Percentiles rank a stretch among this genome's conserved stretches.
Conservation (phyloP, 2,329 filamentous ascomycete genomes). For the Paecilomyces niveus region DNA sequence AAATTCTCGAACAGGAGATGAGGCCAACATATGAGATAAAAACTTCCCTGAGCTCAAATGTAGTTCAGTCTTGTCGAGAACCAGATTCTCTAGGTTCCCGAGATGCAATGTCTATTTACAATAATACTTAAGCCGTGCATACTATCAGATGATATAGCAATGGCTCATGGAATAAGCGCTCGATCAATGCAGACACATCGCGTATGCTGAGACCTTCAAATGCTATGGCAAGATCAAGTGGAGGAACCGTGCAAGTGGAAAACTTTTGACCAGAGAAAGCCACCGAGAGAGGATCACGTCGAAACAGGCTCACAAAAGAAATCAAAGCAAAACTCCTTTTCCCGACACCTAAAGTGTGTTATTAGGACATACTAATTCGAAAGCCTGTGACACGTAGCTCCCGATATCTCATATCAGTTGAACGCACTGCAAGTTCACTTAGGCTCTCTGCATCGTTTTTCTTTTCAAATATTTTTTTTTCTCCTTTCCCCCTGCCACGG, state of each 20-base stretch:
- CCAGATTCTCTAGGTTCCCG: not conserved
- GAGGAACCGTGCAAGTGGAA: not conserved
- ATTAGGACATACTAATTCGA: not conserved
- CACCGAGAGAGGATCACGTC: not conserved
- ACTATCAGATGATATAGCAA: not conserved
- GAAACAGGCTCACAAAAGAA: not conserved
- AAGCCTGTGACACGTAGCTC: not conserved
- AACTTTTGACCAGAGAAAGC: not conserved
- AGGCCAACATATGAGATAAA: no score
- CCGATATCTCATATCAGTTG: not conserved
- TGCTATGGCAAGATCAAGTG: not conserved
- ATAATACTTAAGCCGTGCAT: not conserved
- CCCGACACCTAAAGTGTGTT: not conserved
- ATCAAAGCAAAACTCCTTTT: not conserved
- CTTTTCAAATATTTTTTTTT: not conserved
- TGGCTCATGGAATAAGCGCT: not conserved
- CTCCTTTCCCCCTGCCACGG: not conserved
- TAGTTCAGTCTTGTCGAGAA: not conserved
- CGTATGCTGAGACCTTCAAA: not conserved
- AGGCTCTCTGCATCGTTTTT: not conserved
- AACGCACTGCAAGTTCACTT: slow-evolving; percentile 5
- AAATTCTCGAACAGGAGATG: no score
- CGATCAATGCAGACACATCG: not conserved
- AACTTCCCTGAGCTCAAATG: not conserved
- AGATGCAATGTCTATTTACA: not conserved